Conservation (phyloP, 805 yeast genomes). For the Zygosaccharomyces bisporus region DNA sequence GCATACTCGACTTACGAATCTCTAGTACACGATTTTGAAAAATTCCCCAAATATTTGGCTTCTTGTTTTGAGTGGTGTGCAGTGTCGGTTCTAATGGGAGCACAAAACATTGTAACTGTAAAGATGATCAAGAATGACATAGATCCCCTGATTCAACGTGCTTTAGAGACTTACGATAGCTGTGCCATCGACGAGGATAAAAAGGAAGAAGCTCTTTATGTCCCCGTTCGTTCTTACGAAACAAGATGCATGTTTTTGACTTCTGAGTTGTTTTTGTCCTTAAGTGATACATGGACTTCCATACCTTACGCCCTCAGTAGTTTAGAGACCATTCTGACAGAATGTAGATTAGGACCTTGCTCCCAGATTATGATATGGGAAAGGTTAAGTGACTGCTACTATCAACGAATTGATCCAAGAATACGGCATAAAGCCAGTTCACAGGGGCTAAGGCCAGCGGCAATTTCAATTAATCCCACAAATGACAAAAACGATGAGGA, state of each 20-base stretch:
- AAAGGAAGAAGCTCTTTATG: conserved; percentile 44
- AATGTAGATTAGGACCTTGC: conserved; percentile 43
- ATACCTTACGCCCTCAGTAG: conserved; percentile 42
- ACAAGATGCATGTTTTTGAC: conserved; percentile 62
- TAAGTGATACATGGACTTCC: conserved; percentile 42
- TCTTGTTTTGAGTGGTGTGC: conserved; percentile 88
- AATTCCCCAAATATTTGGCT: conserved; percentile 49
- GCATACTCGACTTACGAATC: conserved; percentile 83
- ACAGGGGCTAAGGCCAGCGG: conserved; percentile 8
- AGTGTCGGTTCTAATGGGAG: conserved; percentile 61
- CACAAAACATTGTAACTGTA: conserved; percentile 40
- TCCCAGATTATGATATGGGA: conserved; percentile 52
- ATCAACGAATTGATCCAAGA: conserved; percentile 41
- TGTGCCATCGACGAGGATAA: conserved; percentile 46
- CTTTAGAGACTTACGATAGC: conserved; percentile 35
- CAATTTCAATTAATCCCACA: conserved; percentile 2
- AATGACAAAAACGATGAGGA: conserved; percentile 32
- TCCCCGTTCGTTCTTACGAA: conserved; percentile 50
- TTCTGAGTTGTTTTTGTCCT: conserved; percentile 59
- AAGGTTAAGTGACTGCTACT: conserved; percentile 51
- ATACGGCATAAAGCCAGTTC: conserved; percentile 25
- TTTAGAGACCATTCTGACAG: conserved; percentile 46
- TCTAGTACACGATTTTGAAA: conserved; percentile 68
- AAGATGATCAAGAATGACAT: conserved; percentile 43
- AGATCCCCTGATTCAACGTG: conserved; percentile 38